phyloP scores from a whole-genome alignment of 2,329 filamentous ascomycete species.

The Curvularia hawaiiensis region DNA sequence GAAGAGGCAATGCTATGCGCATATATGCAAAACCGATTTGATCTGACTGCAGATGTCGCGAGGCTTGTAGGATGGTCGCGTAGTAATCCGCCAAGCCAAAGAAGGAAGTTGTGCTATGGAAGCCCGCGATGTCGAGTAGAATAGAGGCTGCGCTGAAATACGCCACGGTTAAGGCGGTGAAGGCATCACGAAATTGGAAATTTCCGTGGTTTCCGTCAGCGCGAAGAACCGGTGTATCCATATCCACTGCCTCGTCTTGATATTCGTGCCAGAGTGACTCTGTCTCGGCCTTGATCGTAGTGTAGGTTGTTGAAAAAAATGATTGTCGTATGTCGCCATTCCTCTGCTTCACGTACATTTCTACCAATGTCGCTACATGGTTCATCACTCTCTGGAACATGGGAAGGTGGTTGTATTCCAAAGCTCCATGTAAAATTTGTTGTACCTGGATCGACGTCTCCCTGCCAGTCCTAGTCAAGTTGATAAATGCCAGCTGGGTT shows the following conservation, averaged over 20 bases:
- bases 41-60: constrained; percentile 24
- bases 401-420: constrained; percentile 31
- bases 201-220: constrained; percentile 2
- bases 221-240: constrained; percentile 13
- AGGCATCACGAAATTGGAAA: constrained; percentile 25
- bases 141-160: constrained; percentile 31
- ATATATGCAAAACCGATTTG: constrained; percentile 38
- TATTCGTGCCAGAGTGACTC: constrained; percentile 32
- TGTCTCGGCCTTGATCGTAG: constrained; percentile 15
- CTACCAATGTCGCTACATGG: constrained; percentile 26
- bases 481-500: constrained; percentile 32
- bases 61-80: constrained; percentile 28
- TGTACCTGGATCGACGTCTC: constrained; percentile 10
- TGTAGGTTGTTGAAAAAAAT: neutral
- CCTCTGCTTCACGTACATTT: constrained; percentile 18
- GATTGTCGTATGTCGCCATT: neutral
- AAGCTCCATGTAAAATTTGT: constrained; percentile 26
- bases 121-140: constrained; percentile 23
- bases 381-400: constrained; percentile 35
- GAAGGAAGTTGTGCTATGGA: constrained; percentile 12
- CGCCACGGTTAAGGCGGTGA: constrained; percentile 32
- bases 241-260: constrained; percentile 7
- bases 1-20: constrained; percentile 38
- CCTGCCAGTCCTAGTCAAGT: constrained; percentile 20
- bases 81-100: constrained; percentile 21